Conservation (phyloP, 2,329 filamentous ascomycete genomes). For the Phaeosphaeriaceae sp. region DNA sequence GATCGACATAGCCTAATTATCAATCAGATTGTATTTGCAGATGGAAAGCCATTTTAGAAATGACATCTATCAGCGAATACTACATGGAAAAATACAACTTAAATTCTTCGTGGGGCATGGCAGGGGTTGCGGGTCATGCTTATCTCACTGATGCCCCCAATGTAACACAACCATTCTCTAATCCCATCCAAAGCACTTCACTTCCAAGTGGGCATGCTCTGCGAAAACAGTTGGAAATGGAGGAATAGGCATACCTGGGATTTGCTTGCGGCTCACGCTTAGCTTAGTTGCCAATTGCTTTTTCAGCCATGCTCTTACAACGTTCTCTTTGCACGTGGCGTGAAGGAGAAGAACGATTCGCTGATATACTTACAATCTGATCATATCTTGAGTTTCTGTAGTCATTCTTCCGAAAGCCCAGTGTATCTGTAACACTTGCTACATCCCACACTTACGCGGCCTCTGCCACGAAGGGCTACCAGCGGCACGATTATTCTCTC, state of each 20-base stretch:
- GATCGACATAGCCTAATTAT: too few species aligned
- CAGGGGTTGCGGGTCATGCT: slow-evolving; percentile 17
- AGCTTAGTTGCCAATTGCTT: too few species aligned
- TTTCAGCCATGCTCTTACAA: too few species aligned
- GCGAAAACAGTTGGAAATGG: not conserved
- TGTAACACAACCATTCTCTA: not conserved
- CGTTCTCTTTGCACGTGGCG: too few species aligned
- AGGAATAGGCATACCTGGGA: not conserved
- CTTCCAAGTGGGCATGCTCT: slow-evolving; percentile 2
- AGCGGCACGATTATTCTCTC: slow-evolving; percentile 1
- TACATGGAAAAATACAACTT: not conserved
- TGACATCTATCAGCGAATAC: too few species aligned
- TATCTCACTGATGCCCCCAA: slow-evolving; percentile 14
- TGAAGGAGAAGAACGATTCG: too few species aligned
- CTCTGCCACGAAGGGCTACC: not conserved
- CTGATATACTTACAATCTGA: too few species aligned
- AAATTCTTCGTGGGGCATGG: slow-evolving; percentile 19
- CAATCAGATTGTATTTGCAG: too few species aligned
- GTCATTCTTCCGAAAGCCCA: not conserved
- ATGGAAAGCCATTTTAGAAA: too few species aligned
- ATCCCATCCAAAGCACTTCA: not conserved
- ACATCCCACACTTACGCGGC: slow-evolving; percentile 6
- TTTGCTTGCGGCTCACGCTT: too few species aligned
- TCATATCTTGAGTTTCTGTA: not conserved
- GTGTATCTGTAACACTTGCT: not conserved